Evolutionary conservation across 768 basidiomycete species (phyloP), one percentile per base, ranked within the genome.

Genomic region (Termitomyces sp.): DNA sequence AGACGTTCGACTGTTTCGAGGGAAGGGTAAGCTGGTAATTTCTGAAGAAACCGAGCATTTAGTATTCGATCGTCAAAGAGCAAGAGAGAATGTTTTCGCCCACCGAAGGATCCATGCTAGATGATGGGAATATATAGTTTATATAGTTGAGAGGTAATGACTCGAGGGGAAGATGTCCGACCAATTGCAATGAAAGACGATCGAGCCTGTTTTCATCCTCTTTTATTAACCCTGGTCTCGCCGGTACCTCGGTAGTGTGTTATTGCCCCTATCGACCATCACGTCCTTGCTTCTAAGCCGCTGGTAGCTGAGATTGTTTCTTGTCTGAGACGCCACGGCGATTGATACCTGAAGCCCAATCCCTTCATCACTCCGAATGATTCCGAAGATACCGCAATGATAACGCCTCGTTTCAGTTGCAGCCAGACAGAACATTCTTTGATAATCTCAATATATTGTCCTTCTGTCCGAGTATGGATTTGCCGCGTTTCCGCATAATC

Each of bases 321-420:
- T 41, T 51, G 37, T n/a, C 37, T 50, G 49, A 38, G 49, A 38
- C 49, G 26, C 35, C 17, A 41, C 50, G n/a, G 50, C 11, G 3
- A 19, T 50, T 15, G 21, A 48, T 37, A 37, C 33, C 23, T 37
- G 33, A 38, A 15, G n/a, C 35, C 31, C 47, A 12, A 21, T 12
- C 2, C 23, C 37, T 21, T 26, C 17, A 50, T 40, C 26, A 51
- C 17, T 7, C 28, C 26, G 38, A 30, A 26, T 40, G n/a, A 8
- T 41, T 14, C 19, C 11, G 5, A 30, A 51, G 28, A 17, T 15
- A 12, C 30, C 26, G 10, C n/a, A 43, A 91, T 91, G 89, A 86
- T 91, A 64, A 91, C 89, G 15, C 89, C 89, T 44, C 79, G 75
- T 48, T 91, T 91, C 68, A 82, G 78, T 53, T 90, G 89, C 63